Evolutionary conservation across 2,329 filamentous ascomycete genomes (phyloP).

Genomic region (Penicillium vulpinum): DNA sequence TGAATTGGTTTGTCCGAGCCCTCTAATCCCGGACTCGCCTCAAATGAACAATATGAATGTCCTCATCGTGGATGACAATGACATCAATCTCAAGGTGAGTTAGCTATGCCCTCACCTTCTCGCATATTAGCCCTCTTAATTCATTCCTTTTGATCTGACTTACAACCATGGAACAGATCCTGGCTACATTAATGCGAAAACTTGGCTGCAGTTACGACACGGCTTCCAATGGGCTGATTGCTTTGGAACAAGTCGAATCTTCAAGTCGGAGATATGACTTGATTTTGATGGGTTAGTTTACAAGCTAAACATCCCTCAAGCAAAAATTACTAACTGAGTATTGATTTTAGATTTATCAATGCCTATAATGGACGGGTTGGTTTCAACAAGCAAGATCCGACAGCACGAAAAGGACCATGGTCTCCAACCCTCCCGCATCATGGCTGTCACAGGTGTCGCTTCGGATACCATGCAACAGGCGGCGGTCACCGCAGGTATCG

Average conservation of each 20-base stretch:
- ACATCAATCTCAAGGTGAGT: conserved; percentile 41
- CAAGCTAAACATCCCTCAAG: not conserved
- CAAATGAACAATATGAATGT: conserved; percentile 22
- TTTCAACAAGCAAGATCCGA: conserved; percentile 44
- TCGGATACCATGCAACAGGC: conserved; percentile 35
- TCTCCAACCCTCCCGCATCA: conserved; percentile 25
- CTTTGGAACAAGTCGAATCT: conserved; percentile 38
- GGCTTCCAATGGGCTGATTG: conserved; percentile 42
- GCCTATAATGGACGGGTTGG: conserved; percentile 48
- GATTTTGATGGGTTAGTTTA: conserved; percentile 33
- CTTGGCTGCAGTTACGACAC: conserved; percentile 38
- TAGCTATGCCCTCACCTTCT: not conserved
- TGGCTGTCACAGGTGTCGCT: conserved; percentile 36
- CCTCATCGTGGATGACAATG: conserved; percentile 46
- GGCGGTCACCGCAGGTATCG: conserved; percentile 31
- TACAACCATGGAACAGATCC: conserved; percentile 23
- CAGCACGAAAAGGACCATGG: conserved; percentile 32
- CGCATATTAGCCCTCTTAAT: too few relatives aligned
- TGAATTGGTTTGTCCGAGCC: not conserved
- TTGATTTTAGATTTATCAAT: conserved; percentile 43
- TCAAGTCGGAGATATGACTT: conserved; percentile 37
- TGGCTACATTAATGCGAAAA: conserved; percentile 42
- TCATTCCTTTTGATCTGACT: not conserved
- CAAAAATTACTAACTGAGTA: not conserved
- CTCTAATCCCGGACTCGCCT: not conserved